Evolutionary conservation across 208 protist species (phyloP).

Genomic region (Wallacemonas sp.): DNA sequence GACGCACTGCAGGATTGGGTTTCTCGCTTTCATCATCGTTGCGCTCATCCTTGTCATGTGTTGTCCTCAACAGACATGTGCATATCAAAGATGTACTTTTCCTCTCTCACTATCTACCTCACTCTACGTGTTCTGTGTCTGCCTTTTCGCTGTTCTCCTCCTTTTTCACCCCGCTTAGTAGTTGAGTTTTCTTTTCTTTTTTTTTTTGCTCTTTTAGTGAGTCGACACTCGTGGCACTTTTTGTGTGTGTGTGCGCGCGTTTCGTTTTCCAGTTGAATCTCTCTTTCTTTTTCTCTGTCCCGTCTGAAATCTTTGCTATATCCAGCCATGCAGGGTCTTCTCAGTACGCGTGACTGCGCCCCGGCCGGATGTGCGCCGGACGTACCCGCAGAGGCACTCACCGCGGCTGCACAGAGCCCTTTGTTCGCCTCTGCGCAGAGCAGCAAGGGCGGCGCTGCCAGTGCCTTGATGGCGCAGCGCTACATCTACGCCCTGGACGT

Average conservation of each 20-base stretch:
- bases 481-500: conserved; percentile 71
- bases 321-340: conserved; percentile 8
- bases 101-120: too few relatives aligned
- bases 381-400: neutral
- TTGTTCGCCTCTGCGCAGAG: neutral
- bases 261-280: neutral
- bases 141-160: too few relatives aligned
- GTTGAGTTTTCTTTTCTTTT: neutral
- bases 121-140: too few relatives aligned
- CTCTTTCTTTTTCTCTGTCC: neutral
- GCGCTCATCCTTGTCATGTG: too few relatives aligned
- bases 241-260: neutral
- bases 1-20: too few relatives aligned
- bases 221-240: too few relatives aligned
- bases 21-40: too few relatives aligned
- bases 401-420: neutral
- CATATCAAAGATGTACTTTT: too few relatives aligned
- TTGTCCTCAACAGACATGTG: too few relatives aligned
- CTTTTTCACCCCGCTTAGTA: too few relatives aligned
- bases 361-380: neutral
- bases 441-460: neutral
- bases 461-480: conserved; percentile 2
- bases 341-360: neutral
- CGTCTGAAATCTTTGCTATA: too few relatives aligned
- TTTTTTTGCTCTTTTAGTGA: neutral